Base-by-base conservation (phyloP, 805 yeast species). In the Ogataea sp. region DNA sequence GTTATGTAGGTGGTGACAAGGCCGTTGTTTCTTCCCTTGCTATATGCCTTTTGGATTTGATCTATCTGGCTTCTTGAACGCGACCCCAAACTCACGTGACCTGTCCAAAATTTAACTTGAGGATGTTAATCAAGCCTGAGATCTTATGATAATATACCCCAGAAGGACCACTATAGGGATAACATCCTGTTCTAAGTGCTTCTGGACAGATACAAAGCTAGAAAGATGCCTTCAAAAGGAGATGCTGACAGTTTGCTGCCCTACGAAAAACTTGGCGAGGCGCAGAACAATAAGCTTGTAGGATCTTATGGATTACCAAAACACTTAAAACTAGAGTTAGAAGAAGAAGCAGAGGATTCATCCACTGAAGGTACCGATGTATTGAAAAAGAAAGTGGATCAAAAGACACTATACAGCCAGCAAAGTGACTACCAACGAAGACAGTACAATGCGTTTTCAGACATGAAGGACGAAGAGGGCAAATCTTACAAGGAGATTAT, bases 381-480 rank as follows among this genome's bases (percentile, higher is more conserved):
- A 10, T 39, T 54, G 13, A 30, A 53, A 31, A 48, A 60, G 16
- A 50, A 52, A 34, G 48, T 50, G 32, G 43, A 51, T 16, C 42
- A 46, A 6, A 53, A 58, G 38, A 49, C 61, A 1, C 49, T 59
- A 20, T 55, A 47, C 29, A 59, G 61, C 3, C 59, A 67, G 16
- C 78, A 71, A 47, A 59, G 63, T 34, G 71, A 66, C 5, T 79
- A 75, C 50, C 79, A 73, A 36, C 63, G 56, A 42, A 63, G 67
- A 43, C 54, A 48, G 37, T 52, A 56, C 32, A 49, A 45, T 2
- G 20, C 37, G 10, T 31, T 50, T 18, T 26, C 40, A 24, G 33
- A 40, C 27, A 37, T 36, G 20, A 50, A 39, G 18, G 44, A 41
- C 4, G 41, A 39, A 17, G 43, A 32, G 2, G 38, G 44, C 6